Percentiles rank a stretch among this genome's conserved stretches.
Evolutionary conservation across 2,329 filamentous ascomycete genomes (phyloP).

Genomic region (Lojkania enalia): DNA sequence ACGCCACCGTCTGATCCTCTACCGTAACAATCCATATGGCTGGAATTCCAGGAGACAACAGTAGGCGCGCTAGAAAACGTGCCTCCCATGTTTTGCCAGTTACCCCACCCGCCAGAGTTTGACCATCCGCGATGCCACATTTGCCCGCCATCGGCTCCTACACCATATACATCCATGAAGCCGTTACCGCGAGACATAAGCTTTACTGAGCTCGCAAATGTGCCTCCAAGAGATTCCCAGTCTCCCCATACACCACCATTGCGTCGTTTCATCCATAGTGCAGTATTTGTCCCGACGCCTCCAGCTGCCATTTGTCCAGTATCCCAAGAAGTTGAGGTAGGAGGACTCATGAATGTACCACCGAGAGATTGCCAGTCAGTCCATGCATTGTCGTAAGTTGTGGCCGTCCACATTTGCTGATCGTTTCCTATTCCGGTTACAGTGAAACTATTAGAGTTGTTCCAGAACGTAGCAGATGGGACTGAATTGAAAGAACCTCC

Average conservation of each 20-base stretch:
- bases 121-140: slow-evolving; percentile 3
- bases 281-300: slow-evolving; percentile 1
- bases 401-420: neutral
- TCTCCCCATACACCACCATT: neutral
- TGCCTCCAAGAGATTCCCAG: slow-evolving; percentile 2
- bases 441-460: slow-evolving; percentile 4
- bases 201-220: slow-evolving; percentile 2
- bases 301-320: neutral
- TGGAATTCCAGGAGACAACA: neutral
- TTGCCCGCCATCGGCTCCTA: neutral
- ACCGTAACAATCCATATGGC: slow-evolving; percentile 4
- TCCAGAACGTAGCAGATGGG: slow-evolving; percentile 4
- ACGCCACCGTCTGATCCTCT: slow-evolving; percentile 2
- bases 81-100: slow-evolving; percentile 7
- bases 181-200: slow-evolving; percentile 1
- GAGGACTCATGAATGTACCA: slow-evolving; percentile 3
- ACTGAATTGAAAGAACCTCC: slow-evolving; percentile 5
- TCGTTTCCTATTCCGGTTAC: slow-evolving; percentile 3
- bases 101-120: slow-evolving; percentile 4
- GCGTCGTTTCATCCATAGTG: neutral
- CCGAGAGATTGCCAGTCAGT: slow-evolving; percentile 6
- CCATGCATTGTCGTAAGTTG: slow-evolving; percentile 3
- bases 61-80: slow-evolving; percentile 1
- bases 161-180: slow-evolving; percentile 6
- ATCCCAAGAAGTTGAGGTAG: neutral